A percentile compares a stretch with the other conserved stretches of the same genome.
These are phyloP conservation scores for Rhamnella rubrinervis DNA, from an alignment of 331 rosid species.

Conservation along the genomic window DNA sequence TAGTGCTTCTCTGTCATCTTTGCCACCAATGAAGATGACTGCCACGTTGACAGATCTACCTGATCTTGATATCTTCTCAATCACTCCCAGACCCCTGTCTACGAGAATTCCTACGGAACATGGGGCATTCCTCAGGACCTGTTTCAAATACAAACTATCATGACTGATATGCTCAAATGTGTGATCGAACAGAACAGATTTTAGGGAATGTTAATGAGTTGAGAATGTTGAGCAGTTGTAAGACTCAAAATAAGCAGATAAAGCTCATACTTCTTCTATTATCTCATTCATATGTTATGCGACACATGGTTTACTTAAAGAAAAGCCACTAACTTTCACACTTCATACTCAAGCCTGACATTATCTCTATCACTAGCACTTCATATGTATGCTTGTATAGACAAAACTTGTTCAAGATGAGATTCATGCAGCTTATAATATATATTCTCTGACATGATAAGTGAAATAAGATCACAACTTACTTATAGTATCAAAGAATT, in stretches of 20 bases:
- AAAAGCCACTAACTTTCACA: too few relatives aligned
- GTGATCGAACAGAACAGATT: neutral
- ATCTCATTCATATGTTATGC: too few relatives aligned
- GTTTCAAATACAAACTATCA: constrained; percentile 30
- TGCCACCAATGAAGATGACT: constrained; percentile 83
- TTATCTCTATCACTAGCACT: neutral
- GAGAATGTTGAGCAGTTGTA: too few relatives aligned
- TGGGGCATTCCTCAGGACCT: constrained; percentile 74
- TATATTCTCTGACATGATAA: neutral
- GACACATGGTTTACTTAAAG: too few relatives aligned
- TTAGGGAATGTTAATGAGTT: too few relatives aligned
- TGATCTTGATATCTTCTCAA: constrained; percentile 54
- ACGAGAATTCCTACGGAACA: constrained; percentile 92
- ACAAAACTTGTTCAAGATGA: too few relatives aligned
- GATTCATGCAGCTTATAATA: too few relatives aligned
- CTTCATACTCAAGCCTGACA: neutral
- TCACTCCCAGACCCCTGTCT: constrained; percentile 81
- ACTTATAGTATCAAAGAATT: too few relatives aligned
- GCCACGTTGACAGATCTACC: constrained; percentile 45
- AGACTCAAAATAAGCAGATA: neutral
- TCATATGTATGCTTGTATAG: too few relatives aligned
- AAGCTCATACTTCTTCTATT: neutral
- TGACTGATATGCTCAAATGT: neutral
- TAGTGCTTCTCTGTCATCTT: constrained; percentile 85
- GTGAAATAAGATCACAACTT: neutral